Evolutionary conservation across 495 filamentous ascomycete species (phyloP).

Genomic region (Neurospora sublineolata): DNA sequence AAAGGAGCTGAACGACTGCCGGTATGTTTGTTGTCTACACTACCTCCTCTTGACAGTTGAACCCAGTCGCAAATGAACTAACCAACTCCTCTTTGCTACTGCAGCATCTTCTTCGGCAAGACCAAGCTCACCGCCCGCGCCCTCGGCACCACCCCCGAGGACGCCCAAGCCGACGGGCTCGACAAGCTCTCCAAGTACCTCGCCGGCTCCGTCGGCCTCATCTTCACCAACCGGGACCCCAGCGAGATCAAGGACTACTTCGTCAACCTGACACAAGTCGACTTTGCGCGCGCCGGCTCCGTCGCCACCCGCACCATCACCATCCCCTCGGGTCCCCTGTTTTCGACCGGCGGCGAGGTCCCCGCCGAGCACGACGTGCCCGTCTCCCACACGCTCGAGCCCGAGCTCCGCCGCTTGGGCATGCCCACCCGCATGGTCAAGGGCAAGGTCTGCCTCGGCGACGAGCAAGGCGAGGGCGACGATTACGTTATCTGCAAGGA

Average conservation of each 20-base stretch:
- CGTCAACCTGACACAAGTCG: conserved; percentile 49
- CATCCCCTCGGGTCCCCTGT: conserved; percentile 67
- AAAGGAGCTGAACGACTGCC: conserved; percentile 68
- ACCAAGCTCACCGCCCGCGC: conserved; percentile 96
- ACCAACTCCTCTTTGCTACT: no score
- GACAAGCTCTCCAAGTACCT: conserved; percentile 59
- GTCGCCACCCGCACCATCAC: conserved; percentile 59
- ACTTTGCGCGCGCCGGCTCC: conserved; percentile 84
- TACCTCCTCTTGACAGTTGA: not conserved
- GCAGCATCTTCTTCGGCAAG: conserved; percentile 96
- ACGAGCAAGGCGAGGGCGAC: conserved; percentile 38
- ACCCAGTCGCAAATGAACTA: not conserved
- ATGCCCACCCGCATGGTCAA: conserved; percentile 79
- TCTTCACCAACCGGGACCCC: conserved; percentile 72
- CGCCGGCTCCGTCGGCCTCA: conserved; percentile 70
- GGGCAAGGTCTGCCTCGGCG: conserved; percentile 76
- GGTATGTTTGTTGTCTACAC: no score
- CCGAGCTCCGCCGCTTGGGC: conserved; percentile 71
- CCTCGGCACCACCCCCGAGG: conserved; percentile 61
- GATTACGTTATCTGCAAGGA: conserved; percentile 65
- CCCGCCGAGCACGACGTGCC: conserved; percentile 72
- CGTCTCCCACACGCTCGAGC: conserved; percentile 76
- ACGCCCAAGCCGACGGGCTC: conserved; percentile 64
- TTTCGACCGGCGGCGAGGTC: conserved; percentile 65
- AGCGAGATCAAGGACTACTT: conserved; percentile 57